Evolutionary conservation across 208 protist species (phyloP), one percentile per base, ranked within the genome.

Genomic region (Trypanosomatidae sp.): DNA sequence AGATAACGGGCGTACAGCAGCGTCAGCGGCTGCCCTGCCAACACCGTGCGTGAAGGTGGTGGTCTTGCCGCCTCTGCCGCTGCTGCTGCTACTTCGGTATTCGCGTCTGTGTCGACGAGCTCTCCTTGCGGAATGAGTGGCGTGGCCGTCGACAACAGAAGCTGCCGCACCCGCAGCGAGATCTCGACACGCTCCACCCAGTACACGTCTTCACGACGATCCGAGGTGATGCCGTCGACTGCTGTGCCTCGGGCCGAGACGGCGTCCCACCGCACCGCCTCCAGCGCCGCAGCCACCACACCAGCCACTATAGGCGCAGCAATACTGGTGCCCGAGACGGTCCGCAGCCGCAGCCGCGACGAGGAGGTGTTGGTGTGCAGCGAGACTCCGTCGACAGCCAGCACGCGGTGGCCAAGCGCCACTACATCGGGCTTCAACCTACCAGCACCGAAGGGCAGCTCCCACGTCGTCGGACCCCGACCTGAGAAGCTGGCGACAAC

Each of bases 401-500:
- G 47, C 3, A 95, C 79, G 49, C 73, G 33, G 4, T 90, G 69
- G 17, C 97, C 98, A 53, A 95, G 85, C 8, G 97, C 92, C 0
- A 99, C 81, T 0, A 99, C n/a, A 74, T 99, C 98, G 0, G 99
- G 99, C 86, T 99, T 99, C 8, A 97, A 68, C 28, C 98, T 83
- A 4, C 98, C 98, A 43, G 97, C 95, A 10, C 82, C 83, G 59
- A 89, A 84, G 22, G 97, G 95, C 33, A 99, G 77, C 71, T 99
- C 98, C 91, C 92, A 97, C 22, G 89, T 97, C 1, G 97, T 99
- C 53, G 98, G 97, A 1, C 96, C 95, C 43, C 91, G 83, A 1
- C 95, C 96, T 0, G 94, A 98, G 76, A 99, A 99, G 17, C 22
- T 10, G 0, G 97, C 84, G 3, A 97, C 81, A 53, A 36, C 70